Conservation (phyloP, 306 rosid species). For the Quercus agrifolia region DNA sequence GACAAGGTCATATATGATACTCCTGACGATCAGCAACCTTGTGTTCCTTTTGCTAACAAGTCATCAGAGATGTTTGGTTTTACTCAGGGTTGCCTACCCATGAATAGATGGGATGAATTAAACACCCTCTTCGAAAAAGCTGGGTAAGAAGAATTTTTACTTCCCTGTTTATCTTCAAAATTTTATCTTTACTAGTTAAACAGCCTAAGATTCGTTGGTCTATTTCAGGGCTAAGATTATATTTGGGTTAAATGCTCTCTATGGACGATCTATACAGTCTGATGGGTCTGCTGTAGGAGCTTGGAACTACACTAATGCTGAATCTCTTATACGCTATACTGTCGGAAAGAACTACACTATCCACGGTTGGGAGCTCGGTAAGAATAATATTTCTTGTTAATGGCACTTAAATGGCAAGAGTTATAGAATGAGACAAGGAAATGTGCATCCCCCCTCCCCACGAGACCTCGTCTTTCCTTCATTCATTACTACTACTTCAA, state of each 20-base stretch:
- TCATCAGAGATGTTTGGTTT: slow-evolving; percentile 56
- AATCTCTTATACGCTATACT: slow-evolving; percentile 72
- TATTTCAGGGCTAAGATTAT: slow-evolving; percentile 72
- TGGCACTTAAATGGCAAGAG: background rate
- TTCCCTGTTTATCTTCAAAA: slow-evolving; percentile 19
- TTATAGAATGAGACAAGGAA: no score
- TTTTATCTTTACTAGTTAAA: background rate
- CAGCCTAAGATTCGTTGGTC: slow-evolving; percentile 20
- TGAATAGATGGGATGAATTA: slow-evolving; percentile 88
- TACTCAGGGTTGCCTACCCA: slow-evolving; percentile 74
- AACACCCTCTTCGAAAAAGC: slow-evolving; percentile 71
- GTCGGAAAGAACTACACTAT: slow-evolving; percentile 61
- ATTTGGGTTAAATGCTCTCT: slow-evolving; percentile 87
- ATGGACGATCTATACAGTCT: slow-evolving; percentile 39
- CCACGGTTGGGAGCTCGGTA: slow-evolving; percentile 97
- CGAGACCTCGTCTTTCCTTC: no score
- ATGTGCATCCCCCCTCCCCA: no score
- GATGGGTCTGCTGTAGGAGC: slow-evolving; percentile 53
- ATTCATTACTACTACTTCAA: no score
- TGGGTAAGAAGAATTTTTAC: slow-evolving; percentile 49
- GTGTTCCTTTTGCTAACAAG: slow-evolving; percentile 50
- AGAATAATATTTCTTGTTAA: slow-evolving; percentile 18
- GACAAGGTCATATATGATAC: slow-evolving; percentile 77
- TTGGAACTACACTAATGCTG: slow-evolving; percentile 73
- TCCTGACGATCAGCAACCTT: slow-evolving; percentile 42